These are phyloP conservation scores for Rutidosis leptorrhynchoides DNA, from an alignment of 129 eudicot genomes.

Conservation along the genomic window DNA sequence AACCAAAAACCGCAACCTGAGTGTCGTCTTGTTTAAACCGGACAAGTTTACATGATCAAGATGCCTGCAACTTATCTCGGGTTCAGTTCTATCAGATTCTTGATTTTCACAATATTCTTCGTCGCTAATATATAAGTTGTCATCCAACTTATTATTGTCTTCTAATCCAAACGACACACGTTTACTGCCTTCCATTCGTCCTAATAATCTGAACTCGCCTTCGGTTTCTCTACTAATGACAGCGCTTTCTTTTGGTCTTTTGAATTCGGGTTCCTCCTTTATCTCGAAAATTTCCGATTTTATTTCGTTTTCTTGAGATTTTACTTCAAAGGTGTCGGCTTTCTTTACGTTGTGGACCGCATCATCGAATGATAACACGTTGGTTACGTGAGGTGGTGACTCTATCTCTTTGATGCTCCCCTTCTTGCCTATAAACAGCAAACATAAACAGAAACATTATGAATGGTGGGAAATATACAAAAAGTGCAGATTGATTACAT, in stretches of 20 bases:
- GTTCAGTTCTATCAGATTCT: constrained; percentile 41
- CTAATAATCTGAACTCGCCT: constrained; percentile 39
- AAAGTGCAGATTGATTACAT: background rate
- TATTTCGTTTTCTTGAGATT: constrained; percentile 14
- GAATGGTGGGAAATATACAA: background rate
- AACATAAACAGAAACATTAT: background rate
- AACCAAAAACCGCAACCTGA: constrained; percentile 37
- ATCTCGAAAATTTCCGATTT: constrained; percentile 22
- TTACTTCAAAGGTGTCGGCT: constrained; percentile 23
- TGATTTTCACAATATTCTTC: constrained; percentile 37
- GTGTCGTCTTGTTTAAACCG: constrained; percentile 39
- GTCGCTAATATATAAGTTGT: constrained; percentile 28
- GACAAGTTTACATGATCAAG: constrained; percentile 45
- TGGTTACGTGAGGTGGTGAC: constrained; percentile 14
- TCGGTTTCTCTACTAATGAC: constrained; percentile 42
- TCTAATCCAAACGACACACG: constrained; percentile 39
- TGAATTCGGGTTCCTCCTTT: constrained; percentile 34
- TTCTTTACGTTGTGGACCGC: constrained; percentile 40
- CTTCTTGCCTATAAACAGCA: constrained; percentile 26
- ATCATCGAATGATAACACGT: constrained; percentile 37
- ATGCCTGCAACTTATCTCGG: constrained; percentile 41
- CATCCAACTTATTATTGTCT: constrained; percentile 28
- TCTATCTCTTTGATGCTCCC: constrained; percentile 19
- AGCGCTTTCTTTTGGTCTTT: constrained; percentile 37
- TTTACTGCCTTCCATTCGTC: constrained; percentile 40